phyloP scores from a whole-genome alignment of 169 alveolate genomes.

The Eimeria falciformis region DNA sequence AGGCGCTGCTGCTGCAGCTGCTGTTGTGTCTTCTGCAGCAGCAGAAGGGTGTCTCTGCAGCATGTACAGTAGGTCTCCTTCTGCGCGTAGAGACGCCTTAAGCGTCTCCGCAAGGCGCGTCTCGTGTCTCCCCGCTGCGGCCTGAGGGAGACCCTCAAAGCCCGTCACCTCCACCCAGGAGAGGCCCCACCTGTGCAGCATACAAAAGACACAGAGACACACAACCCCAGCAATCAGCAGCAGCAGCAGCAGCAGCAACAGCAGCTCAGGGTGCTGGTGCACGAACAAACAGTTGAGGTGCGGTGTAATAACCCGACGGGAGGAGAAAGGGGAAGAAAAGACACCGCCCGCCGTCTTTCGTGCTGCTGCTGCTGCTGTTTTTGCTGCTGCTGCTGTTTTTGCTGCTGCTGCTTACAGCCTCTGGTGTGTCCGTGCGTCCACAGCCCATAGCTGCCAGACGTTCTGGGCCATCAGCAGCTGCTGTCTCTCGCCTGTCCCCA shows the following conservation, averaged over 20 bases:
- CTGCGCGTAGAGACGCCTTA: conserved; percentile 15
- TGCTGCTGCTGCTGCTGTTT: conserved; percentile 30
- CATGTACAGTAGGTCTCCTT: conserved; percentile 58
- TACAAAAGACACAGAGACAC: too few relatives aligned
- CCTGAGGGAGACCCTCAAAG: conserved; percentile 39
- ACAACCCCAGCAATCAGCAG: too few relatives aligned
- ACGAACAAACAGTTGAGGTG: too few relatives aligned
- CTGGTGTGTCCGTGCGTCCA: conserved; percentile 32
- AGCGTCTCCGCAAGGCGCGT: conserved; percentile 35
- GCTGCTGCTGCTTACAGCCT: conserved; percentile 64
- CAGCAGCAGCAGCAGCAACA: conserved; percentile 42
- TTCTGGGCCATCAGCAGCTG: conserved; percentile 73
- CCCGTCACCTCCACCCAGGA: conserved; percentile 50
- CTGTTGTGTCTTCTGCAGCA: not conserved
- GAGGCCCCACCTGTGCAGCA: conserved; percentile 57
- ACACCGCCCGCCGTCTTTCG: not conserved
- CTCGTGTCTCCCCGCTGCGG: not conserved
- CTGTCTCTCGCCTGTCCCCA: conserved; percentile 22
- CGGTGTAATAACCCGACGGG: too few relatives aligned
- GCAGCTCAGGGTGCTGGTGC: too few relatives aligned
- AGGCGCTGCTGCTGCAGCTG: conserved; percentile 54
- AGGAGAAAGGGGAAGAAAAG: not conserved
- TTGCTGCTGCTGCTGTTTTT: conserved; percentile 41
- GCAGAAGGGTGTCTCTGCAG: conserved; percentile 49
- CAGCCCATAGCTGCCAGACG: conserved; percentile 78